These are phyloP conservation scores for Aureobasidium subglaciale DNA, from an alignment of 2,329 filamentous ascomycete species.

Conservation along the genomic window DNA sequence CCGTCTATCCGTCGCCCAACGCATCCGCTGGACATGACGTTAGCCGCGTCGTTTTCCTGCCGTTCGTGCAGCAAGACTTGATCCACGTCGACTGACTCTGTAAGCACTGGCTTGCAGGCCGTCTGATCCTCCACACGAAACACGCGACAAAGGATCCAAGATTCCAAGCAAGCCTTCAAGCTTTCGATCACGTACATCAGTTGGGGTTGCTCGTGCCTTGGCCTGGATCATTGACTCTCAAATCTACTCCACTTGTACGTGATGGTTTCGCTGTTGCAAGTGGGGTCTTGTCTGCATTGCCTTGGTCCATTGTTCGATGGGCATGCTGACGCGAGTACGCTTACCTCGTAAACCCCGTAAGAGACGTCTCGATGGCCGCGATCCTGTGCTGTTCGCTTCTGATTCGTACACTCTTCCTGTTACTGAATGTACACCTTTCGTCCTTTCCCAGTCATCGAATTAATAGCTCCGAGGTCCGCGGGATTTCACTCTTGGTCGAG, in stretches of 20 bases:
- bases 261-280: background rate
- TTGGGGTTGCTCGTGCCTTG: background rate
- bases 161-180: background rate
- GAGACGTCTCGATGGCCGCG: slow-evolving; percentile 2
- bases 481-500: background rate
- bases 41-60: background rate
- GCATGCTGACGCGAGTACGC: background rate
- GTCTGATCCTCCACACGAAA: background rate
- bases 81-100: slow-evolving; percentile 5
- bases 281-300: background rate
- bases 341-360: background rate
- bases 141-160: background rate
- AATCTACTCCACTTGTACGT: background rate
- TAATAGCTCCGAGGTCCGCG: slow-evolving; percentile 1
- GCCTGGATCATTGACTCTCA: background rate
- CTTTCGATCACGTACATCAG: slow-evolving; percentile 11
- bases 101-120: background rate
- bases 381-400: background rate
- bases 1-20: slow-evolving; percentile 2
- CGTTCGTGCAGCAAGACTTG: slow-evolving; percentile 8
- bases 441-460: background rate
- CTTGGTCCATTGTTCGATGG: background rate
- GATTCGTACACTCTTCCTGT: background rate
- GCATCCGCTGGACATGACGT: background rate
- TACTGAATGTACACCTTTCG: background rate